Evolutionary conservation across 805 yeast genomes (phyloP), one percentile per base, ranked within the genome.

Genomic region (Candida dajiaensis): DNA sequence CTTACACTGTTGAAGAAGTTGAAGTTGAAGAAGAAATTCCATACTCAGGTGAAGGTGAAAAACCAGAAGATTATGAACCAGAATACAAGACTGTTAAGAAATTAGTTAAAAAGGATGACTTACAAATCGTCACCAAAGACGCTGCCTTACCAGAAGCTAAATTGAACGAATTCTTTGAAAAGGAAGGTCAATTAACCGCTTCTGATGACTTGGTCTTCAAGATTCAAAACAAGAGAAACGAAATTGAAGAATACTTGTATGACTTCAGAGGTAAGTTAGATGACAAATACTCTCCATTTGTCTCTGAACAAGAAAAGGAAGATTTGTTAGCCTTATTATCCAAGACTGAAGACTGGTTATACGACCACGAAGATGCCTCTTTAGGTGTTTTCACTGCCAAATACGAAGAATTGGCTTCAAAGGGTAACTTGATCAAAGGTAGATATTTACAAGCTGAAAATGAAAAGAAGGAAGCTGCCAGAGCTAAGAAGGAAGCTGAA

Each of bases 141-240:
- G 80, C 81, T 50, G 78, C 87, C 43, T 76, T 85, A 60, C 67
- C 84, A 52, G 74, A 72, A 52, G 67, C 67, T 23, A 70, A 62
- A 45, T 77, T 88, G 68, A 74, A 81, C 60, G 72, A 70, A 46
- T 77, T 74, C 56, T 77, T 85, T 52, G 98, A 94, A 78, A 73
- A 74, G 69, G 99, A 94, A 77, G 80, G 80, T 64, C 77, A 84
- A 67, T 73, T 94, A 83, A 76, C 80, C 55, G 80, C 89, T 66
- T 89, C 84, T 65, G 99, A 94, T 72, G 94, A 90, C 76, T 83
- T 92, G 61, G 97, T 94, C 56, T 95, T 95, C 57, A 98, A 94
- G 74, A 94, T 98, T 56, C 98, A 94, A 77, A 97, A 94, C 74
- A 89, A 89, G 72, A 94, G 94, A 85, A 94, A 94, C 70, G 94